These are phyloP conservation scores for Colletotrichum ledebouriae DNA, from an alignment of 2,329 filamentous ascomycete genomes.

Conservation along the genomic window DNA sequence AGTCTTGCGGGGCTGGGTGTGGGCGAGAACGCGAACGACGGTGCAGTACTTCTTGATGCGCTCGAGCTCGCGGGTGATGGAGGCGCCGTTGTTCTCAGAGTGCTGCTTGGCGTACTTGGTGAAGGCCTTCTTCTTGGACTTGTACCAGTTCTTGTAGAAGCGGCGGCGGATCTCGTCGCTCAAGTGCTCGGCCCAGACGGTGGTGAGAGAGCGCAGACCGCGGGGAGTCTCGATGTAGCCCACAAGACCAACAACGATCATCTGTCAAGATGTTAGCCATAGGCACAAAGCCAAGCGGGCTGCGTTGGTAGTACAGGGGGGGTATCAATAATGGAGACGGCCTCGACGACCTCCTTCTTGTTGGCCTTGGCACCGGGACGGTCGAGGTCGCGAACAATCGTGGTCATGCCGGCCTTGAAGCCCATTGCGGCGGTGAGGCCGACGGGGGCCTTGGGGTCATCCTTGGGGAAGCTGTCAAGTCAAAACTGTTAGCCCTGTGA, in stretches of 20 bases:
- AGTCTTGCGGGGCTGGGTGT: conserved; percentile 99
- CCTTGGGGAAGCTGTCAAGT: conserved; percentile 91
- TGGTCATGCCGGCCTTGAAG: conserved; percentile 99
- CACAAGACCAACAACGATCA: conserved; percentile 99
- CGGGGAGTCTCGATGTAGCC: conserved; percentile 99
- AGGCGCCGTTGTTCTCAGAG: conserved; percentile 90
- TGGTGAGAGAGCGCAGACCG: conserved; percentile 98
- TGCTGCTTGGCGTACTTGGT: conserved; percentile 99
- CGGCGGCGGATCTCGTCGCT: conserved; percentile 98
- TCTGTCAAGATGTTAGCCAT: conserved; percentile 83
- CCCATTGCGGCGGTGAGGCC: conserved; percentile 98
- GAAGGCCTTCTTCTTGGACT: conserved; percentile 99
- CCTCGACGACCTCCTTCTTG: conserved; percentile 98
- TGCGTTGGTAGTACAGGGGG: conserved; percentile 94
- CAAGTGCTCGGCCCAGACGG: conserved; percentile 99
- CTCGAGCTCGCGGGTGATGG: conserved; percentile 97
- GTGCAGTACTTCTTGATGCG: conserved; percentile 99
- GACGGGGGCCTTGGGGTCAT: conserved; percentile 99
- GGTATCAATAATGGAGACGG: conserved; percentile 89
- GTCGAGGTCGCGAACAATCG: conserved; percentile 99
- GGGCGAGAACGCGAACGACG: conserved; percentile 97
- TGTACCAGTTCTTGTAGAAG: conserved; percentile 99
- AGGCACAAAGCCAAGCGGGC: conserved; percentile 82
- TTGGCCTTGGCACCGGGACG: conserved; percentile 99
- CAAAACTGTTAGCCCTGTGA: conserved; percentile 46